A percentile compares a stretch with the other conserved stretches of the same genome.
These are phyloP conservation scores for Cryptosporidium bovis DNA, from an alignment of 169 alveolate species.

Conservation along the genomic window DNA sequence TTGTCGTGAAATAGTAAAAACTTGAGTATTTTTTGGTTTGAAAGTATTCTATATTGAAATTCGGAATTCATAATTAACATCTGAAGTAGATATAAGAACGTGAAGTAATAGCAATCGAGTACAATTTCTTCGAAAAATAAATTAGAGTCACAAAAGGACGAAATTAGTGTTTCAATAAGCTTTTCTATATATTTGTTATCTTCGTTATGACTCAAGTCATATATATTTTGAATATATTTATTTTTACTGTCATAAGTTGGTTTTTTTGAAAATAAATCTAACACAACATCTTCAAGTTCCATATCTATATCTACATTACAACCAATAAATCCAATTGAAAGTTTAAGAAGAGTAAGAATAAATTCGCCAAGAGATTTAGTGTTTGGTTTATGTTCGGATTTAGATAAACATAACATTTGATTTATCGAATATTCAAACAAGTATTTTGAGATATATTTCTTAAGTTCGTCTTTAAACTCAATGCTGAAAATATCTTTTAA, in stretches of 20 bases:
- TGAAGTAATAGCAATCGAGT: slow-evolving; percentile 31
- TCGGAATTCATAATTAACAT: background rate
- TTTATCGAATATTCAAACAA: slow-evolving; percentile 35
- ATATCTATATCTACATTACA: background rate
- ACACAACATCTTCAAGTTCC: background rate
- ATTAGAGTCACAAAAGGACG: slow-evolving; percentile 37
- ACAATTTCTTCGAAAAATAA: background rate
- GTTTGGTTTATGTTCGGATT: background rate
- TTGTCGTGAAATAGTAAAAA: background rate
- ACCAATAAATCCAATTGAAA: background rate
- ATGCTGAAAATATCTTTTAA: background rate
- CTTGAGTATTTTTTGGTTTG: slow-evolving; percentile 25
- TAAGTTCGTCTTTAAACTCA: background rate
- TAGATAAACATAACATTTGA: slow-evolving; percentile 7
- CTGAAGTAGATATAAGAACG: background rate
- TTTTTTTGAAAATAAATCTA: slow-evolving; percentile 11
- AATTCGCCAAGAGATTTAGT: background rate
- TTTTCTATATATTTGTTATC: slow-evolving; percentile 19
- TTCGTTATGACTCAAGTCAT: background rate
- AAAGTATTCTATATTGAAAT: background rate
- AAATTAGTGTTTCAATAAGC: slow-evolving; percentile 19
- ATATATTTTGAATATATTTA: background rate
- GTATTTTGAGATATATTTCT: slow-evolving; percentile 5
- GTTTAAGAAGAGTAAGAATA: slow-evolving; percentile 2
- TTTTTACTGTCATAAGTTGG: background rate